phyloP scores from a whole-genome alignment of 2,329 filamentous ascomycete genomes.

The Parascedosporium putredinis region DNA sequence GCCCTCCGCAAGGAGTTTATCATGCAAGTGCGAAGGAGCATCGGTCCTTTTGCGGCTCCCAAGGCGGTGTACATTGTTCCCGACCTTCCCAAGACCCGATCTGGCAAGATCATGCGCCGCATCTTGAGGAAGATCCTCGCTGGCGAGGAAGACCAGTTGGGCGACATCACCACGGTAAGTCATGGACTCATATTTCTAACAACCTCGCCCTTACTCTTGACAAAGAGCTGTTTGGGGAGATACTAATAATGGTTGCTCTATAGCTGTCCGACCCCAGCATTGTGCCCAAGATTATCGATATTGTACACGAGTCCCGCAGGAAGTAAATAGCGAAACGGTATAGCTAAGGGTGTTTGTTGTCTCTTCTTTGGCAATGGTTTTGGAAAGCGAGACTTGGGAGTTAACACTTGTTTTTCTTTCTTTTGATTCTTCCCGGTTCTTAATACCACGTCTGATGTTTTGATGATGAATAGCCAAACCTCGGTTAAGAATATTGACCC shows the following conservation, averaged over 20 bases:
- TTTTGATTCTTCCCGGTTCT: not conserved
- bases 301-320: constrained; percentile 56
- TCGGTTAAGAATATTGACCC: no score
- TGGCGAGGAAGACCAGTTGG: constrained; percentile 92
- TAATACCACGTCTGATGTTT: constrained; percentile 6
- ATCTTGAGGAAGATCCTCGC: constrained; percentile 96
- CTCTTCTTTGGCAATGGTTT: constrained; percentile 1
- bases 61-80: constrained; percentile 87
- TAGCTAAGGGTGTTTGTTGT: not conserved
- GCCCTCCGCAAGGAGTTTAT: constrained; percentile 87
- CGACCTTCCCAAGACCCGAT: constrained; percentile 93
- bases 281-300: constrained; percentile 79
- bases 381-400: constrained; percentile 12
- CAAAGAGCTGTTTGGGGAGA: no score
- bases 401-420: not conserved
- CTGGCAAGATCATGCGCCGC: constrained; percentile 97
- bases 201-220: not conserved
- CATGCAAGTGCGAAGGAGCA: constrained; percentile 91
- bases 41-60: constrained; percentile 92
- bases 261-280: constrained; percentile 83
- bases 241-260: constrained; percentile 2
- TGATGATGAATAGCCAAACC: no score
- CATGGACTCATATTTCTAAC: constrained; percentile 6
- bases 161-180: constrained; percentile 76
- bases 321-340: constrained; percentile 28